Percentiles rank a stretch among this genome's conserved stretches.
phyloP scores from a whole-genome alignment of 495 filamentous ascomycete species.

The Acidomyces sp. region DNA sequence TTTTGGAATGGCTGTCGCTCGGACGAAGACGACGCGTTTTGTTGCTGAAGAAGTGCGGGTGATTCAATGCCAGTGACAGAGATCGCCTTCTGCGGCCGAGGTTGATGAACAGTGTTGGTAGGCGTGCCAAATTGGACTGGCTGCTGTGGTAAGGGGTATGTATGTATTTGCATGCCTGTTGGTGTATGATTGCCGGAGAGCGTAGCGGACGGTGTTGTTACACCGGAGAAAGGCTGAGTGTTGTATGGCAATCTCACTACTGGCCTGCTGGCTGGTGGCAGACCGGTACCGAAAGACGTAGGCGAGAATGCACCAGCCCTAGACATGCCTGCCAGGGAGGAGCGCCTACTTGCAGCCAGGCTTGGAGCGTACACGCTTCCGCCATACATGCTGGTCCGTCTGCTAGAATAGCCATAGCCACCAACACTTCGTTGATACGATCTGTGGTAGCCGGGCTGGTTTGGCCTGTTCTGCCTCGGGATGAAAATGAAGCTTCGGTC shows the following conservation, averaged over 20 bases:
- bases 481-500: conserved; percentile 98
- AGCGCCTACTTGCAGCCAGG: conserved; percentile 78
- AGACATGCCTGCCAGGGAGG: conserved; percentile 67
- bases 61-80: conserved; percentile 91
- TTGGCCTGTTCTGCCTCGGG: conserved; percentile 80
- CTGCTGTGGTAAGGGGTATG: conserved; percentile 53
- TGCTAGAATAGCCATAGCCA: conserved; percentile 55
- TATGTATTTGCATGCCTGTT: conserved; percentile 16
- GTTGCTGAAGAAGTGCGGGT: conserved; percentile 61
- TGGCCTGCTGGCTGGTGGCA: conserved; percentile 48
- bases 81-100: conserved; percentile 85
- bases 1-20: conserved; percentile 80
- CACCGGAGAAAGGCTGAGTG: conserved; percentile 23
- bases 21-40: neutral
- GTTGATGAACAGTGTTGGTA: conserved; percentile 69
- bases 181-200: conserved; percentile 17
- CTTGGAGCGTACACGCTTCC: conserved; percentile 82
- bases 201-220: conserved; percentile 28
- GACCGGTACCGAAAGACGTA: conserved; percentile 55
- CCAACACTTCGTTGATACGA: conserved; percentile 42
- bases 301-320: conserved; percentile 65
- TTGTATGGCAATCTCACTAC: conserved; percentile 77
- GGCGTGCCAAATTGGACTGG: conserved; percentile 65
- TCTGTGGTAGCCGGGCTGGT: conserved; percentile 68
- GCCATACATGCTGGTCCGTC: conserved; percentile 67